Evolutionary conservation across 2,329 filamentous ascomycete genomes (phyloP), one percentile per base, ranked within the genome.

Genomic region (Camptophora hylomeconis): DNA sequence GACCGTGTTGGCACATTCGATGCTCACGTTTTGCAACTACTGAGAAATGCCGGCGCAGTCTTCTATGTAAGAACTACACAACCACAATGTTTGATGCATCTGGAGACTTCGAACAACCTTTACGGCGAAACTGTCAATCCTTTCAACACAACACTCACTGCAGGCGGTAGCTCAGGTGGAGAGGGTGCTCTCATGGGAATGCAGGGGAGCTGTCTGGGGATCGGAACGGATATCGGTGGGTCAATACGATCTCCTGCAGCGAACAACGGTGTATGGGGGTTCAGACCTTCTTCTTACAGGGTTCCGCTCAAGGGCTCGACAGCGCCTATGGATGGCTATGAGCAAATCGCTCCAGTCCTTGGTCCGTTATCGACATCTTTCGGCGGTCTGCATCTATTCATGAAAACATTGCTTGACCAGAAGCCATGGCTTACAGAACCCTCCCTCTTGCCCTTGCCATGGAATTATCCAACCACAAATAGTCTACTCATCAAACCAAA

Each of bases 321-420:
- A 12, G 30, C 35, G 15, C 10, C 20, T 16, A 33, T 32, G 19
- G 18, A 24, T 7, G 39, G 37, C 10, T 20, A 31, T 19, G 37
- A 40, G 11, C 31, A 32, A 7, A 58, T 73, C 17, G 44, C 67
- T 9, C 49, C 56, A 0, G 58, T 65, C 0, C 52, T 69, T 5
- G 70, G 71, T 0, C 69, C 69, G 0, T 38, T 75, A 13, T 65
- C 60, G 3, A 68, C 65, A 2, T 63, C 57, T 28, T 46, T 71
- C 6, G 57, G 58, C 26, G 69, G 65, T 1, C 40, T 58, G 24
- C 50, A 52, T 20, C 31, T 63, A 0, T 62, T 63, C 33, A 54
- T 57, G 31, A 58, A 57, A 25, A 48, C 51, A 0, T 33, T 62
- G 11, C 40, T 60, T 25, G 47, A 47, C 28, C 49, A 56, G 2